These are phyloP conservation scores for Moesziomyces sp. DNA, from an alignment of 1,284 basidiomycete species.

Conservation along the genomic window DNA sequence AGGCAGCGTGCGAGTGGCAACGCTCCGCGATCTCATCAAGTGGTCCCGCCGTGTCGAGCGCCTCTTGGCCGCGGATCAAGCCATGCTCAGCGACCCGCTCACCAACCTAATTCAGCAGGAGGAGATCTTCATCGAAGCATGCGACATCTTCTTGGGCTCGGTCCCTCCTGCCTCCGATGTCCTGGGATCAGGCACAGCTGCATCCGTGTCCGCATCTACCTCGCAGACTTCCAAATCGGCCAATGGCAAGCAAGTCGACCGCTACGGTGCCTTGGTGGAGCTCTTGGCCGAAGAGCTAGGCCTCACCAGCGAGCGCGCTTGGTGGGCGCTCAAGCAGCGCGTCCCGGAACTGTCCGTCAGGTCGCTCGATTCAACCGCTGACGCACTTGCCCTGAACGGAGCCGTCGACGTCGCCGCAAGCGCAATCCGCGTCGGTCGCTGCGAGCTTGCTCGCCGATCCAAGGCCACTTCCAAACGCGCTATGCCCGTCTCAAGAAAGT, in stretches of 20 bases:
- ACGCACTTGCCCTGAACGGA: not conserved
- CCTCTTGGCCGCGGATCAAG: slow-evolving; percentile 65
- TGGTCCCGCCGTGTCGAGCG: slow-evolving; percentile 81
- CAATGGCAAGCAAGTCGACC: slow-evolving; percentile 39
- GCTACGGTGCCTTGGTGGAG: slow-evolving; percentile 42
- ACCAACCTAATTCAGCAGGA: slow-evolving; percentile 85
- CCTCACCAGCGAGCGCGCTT: slow-evolving; percentile 55
- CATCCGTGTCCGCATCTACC: not conserved
- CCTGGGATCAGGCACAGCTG: not conserved
- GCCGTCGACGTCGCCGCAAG: slow-evolving; percentile 12
- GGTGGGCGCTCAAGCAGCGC: slow-evolving; percentile 53
- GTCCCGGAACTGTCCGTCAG: slow-evolving; percentile 53
- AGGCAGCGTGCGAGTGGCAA: slow-evolving; percentile 66
- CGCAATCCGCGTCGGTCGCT: slow-evolving; percentile 40
- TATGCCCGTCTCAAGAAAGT: slow-evolving; percentile 68
- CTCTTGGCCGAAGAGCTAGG: slow-evolving; percentile 54
- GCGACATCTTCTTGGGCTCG: slow-evolving; percentile 91
- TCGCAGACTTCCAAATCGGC: slow-evolving; percentile 6
- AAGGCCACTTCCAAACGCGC: slow-evolving; percentile 23
- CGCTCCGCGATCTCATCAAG: slow-evolving; percentile 87
- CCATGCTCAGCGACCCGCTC: slow-evolving; percentile 37
- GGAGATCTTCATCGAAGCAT: slow-evolving; percentile 87
- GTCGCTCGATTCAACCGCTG: slow-evolving; percentile 6
- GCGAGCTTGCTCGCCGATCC: slow-evolving; percentile 42
- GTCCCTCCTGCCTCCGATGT: slow-evolving; percentile 29